phyloP scores from a whole-genome alignment of 108 stramenopile species.

The Hondaea fermentalgiana region DNA sequence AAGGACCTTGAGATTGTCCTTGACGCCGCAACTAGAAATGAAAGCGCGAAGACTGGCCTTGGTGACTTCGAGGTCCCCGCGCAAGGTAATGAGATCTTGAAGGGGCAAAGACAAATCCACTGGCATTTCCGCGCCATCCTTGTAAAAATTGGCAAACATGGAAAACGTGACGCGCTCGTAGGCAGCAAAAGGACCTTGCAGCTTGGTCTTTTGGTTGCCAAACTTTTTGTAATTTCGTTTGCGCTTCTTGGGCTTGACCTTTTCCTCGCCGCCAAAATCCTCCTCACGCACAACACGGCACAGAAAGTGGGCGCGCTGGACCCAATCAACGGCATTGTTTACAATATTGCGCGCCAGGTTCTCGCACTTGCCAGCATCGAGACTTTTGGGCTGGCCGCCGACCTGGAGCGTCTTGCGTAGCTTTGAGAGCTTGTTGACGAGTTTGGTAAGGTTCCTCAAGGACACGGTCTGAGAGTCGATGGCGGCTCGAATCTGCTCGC shows the following conservation, averaged over 20 bases:
- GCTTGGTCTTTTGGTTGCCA: background rate
- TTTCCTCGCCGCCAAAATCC: background rate
- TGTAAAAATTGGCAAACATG: background rate
- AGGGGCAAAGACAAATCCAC: background rate
- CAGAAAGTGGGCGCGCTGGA: background rate
- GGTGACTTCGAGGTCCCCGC: background rate
- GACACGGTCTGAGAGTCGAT: background rate
- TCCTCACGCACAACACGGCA: background rate
- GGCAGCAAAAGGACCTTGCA: background rate
- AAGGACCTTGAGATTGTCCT: background rate
- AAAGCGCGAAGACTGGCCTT: background rate
- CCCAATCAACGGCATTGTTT: background rate
- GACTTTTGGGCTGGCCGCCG: background rate
- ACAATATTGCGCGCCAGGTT: background rate
- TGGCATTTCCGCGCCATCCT: background rate
- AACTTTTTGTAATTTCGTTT: background rate
- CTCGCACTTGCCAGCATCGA: background rate
- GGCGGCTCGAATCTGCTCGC: background rate
- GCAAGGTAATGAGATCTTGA: background rate
- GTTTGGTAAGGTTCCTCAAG: background rate
- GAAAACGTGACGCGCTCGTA: background rate
- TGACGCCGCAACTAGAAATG: background rate
- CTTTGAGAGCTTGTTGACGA: background rate
- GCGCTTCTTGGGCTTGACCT: conserved; percentile 12
- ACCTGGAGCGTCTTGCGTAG: background rate